phyloP scores from a whole-genome alignment of 78 protist species.

The Cavenderia fasciculata region DNA sequence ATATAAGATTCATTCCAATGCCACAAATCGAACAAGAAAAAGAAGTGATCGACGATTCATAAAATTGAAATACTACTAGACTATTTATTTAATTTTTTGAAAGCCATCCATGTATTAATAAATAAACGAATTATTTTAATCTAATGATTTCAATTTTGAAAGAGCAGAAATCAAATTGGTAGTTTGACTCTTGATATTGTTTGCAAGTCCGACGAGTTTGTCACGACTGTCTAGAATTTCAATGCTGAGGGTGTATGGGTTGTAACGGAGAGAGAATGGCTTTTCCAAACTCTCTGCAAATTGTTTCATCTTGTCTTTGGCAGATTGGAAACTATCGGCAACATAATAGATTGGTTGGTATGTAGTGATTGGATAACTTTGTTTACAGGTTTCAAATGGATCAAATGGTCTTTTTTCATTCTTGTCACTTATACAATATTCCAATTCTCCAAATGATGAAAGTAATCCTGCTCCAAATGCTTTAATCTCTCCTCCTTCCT shows the following conservation, averaged over 20 bases:
- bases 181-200: constrained; percentile 38
- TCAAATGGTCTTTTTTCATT: constrained; percentile 25
- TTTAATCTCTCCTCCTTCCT: constrained; percentile 80
- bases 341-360: constrained; percentile 96
- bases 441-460: constrained; percentile 95
- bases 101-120: no score
- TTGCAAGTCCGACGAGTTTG: constrained; percentile 46
- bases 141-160: no score
- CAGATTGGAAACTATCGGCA: constrained; percentile 90
- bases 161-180: neutral
- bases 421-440: constrained; percentile 53
- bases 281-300: constrained; percentile 59
- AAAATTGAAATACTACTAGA: no score
- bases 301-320: constrained; percentile 77
- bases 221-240: constrained; percentile 65
- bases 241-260: constrained; percentile 81
- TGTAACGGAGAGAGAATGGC: constrained; percentile 85
- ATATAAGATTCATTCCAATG: no score
- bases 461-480: constrained; percentile 98
- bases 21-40: no score
- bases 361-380: constrained; percentile 92
- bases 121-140: no score
- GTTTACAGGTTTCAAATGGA: constrained; percentile 37
- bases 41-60: no score
- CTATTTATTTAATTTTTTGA: no score